Evolutionary conservation across 805 yeast genomes (phyloP).

Genomic region (Saitoella complicata): DNA sequence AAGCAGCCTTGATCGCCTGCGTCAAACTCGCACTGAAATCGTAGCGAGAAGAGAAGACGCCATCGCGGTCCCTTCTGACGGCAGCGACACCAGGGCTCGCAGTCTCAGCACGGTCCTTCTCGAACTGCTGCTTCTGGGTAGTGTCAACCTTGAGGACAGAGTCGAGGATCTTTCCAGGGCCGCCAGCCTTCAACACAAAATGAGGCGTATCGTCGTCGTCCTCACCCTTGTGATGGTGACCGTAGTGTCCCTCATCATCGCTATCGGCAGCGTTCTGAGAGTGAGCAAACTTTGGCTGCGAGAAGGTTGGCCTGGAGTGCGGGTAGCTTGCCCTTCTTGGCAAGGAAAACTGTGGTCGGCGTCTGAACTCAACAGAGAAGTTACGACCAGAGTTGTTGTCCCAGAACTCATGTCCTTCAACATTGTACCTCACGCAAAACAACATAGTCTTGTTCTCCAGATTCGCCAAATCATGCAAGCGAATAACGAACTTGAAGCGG

Average conservation of each 20-base stretch:
- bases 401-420: constrained; percentile 46
- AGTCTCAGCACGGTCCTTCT: too few species aligned
- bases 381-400: constrained; percentile 53
- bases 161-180: too few species aligned
- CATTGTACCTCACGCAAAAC: constrained; percentile 43
- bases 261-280: background rate
- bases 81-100: too few species aligned
- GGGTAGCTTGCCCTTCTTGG: constrained; percentile 3
- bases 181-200: background rate
- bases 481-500: constrained; percentile 51
- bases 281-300: background rate
- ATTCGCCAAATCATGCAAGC: constrained; percentile 20
- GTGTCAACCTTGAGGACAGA: too few species aligned
- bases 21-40: constrained; percentile 18
- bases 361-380: constrained; percentile 35
- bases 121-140: too few species aligned
- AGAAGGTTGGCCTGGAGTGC: constrained; percentile 2
- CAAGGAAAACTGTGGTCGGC: background rate
- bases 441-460: constrained; percentile 22
- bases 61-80: too few species aligned
- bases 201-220: background rate
- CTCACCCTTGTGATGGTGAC: background rate
- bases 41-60: constrained; percentile 16
- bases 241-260: constrained; percentile 1
- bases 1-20: background rate